Percentiles rank a stretch among this genome's conserved stretches.
phyloP scores from a whole-genome alignment of 371 early-diverging fungal genomes.

The Mucor indicus region DNA sequence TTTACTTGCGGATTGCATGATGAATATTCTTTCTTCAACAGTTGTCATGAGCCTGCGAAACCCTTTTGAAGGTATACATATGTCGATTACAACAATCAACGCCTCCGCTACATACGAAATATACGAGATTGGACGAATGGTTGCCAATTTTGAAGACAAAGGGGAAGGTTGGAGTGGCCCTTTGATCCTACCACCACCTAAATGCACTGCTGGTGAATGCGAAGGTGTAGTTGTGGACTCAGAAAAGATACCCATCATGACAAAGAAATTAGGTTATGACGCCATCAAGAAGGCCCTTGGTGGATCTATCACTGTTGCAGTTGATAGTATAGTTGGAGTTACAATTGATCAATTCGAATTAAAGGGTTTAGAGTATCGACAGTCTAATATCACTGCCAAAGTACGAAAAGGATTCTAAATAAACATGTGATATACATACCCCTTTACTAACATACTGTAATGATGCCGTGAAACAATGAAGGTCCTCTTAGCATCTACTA shows the following conservation, averaged over 20 bases:
- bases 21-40: slow-evolving; percentile 46
- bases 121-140: slow-evolving; percentile 29
- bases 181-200: slow-evolving; percentile 17
- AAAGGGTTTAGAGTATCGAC: slow-evolving; percentile 26
- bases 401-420: slow-evolving; percentile 38
- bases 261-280: slow-evolving; percentile 36
- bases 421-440: too few relatives aligned
- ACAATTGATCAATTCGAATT: slow-evolving; percentile 30
- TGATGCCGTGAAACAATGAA: too few relatives aligned
- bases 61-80: slow-evolving; percentile 31
- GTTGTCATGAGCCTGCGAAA: slow-evolving; percentile 39
- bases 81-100: slow-evolving; percentile 37
- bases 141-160: slow-evolving; percentile 33
- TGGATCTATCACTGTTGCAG: slow-evolving; percentile 34
- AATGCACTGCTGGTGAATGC: slow-evolving; percentile 6
- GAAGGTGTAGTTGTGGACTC: slow-evolving; percentile 25
- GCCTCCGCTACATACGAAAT: slow-evolving; percentile 33
- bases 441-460: too few relatives aligned
- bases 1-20: slow-evolving; percentile 33
- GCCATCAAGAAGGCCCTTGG: slow-evolving; percentile 40
- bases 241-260: slow-evolving; percentile 39
- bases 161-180: slow-evolving; percentile 24
- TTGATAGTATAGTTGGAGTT: slow-evolving; percentile 34
- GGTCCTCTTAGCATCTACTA: too few relatives aligned
- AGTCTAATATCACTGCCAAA: slow-evolving; percentile 38